A percentile compares a stretch with the other conserved stretches of the same genome.
These are phyloP conservation scores for Plasmodium sp. DNA, from an alignment of 169 alveolate species.

Conservation along the genomic window DNA sequence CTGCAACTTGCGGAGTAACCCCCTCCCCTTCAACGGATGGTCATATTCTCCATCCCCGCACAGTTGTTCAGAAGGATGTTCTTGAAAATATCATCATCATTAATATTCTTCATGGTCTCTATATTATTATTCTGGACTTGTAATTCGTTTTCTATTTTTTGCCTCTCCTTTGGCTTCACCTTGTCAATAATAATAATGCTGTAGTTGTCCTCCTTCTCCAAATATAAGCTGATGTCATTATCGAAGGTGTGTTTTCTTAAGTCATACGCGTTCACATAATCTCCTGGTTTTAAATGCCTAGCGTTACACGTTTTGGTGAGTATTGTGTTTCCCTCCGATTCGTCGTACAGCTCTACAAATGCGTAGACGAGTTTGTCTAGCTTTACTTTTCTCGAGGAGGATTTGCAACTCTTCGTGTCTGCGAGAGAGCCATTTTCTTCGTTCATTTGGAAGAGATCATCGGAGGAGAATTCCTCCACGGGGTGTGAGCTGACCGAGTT, in stretches of 20 bases:
- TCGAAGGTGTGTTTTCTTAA: conserved; percentile 64
- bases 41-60: conserved; percentile 28
- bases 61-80: conserved; percentile 22
- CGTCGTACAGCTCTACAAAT: conserved; percentile 60
- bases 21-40: not conserved
- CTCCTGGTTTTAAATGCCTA: conserved; percentile 64
- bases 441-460: not conserved
- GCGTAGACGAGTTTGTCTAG: conserved; percentile 67
- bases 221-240: conserved; percentile 18
- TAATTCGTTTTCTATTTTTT: conserved; percentile 54
- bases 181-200: conserved; percentile 59
- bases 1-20: not conserved
- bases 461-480: not conserved
- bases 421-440: not conserved
- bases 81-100: conserved; percentile 41
- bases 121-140: conserved; percentile 41
- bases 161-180: conserved; percentile 51
- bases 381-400: conserved; percentile 61
- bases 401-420: conserved; percentile 48
- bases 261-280: conserved; percentile 71
- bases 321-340: conserved; percentile 48
- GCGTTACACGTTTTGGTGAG: conserved; percentile 71
- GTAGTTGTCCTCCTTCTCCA: conserved; percentile 63
- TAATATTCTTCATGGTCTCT: conserved; percentile 43
- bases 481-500: not conserved